Conservation (phyloP, 2,329 filamentous ascomycete genomes). For the Ceratocystis albifundus region DNA sequence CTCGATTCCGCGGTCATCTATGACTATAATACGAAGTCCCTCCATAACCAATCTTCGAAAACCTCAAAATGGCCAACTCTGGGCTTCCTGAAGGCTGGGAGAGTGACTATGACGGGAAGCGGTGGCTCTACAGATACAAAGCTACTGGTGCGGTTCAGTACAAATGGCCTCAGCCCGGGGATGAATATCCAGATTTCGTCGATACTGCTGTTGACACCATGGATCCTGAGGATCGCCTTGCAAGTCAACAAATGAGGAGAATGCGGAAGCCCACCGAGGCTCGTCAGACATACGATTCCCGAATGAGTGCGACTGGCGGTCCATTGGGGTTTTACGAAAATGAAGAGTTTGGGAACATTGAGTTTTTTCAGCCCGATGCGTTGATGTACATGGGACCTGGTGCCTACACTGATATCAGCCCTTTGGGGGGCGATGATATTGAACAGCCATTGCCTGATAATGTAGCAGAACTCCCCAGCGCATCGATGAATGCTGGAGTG, state of each 20-base stretch:
- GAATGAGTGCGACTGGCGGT: slow-evolving; percentile 25
- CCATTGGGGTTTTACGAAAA: slow-evolving; percentile 27
- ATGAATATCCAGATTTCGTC: slow-evolving; percentile 46
- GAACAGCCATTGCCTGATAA: slow-evolving; percentile 3
- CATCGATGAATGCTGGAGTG: background rate
- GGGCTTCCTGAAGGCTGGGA: slow-evolving; percentile 45
- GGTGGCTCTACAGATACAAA: slow-evolving; percentile 49
- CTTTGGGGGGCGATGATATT: slow-evolving; percentile 33
- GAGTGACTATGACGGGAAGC: slow-evolving; percentile 44
- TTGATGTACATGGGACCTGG: slow-evolving; percentile 44
- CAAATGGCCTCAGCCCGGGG: slow-evolving; percentile 45
- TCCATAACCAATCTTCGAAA: slow-evolving; percentile 21
- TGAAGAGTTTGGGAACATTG: slow-evolving; percentile 30
- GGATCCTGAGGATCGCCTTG: slow-evolving; percentile 43
- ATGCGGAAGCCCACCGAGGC: slow-evolving; percentile 24
- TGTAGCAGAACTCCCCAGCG: background rate
- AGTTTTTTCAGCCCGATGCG: slow-evolving; percentile 41
- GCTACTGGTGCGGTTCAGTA: slow-evolving; percentile 45
- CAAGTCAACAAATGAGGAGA: slow-evolving; percentile 39
- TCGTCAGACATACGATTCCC: slow-evolving; percentile 27
- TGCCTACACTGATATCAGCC: slow-evolving; percentile 37
- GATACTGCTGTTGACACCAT: slow-evolving; percentile 29
- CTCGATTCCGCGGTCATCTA: background rate
- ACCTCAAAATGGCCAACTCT: slow-evolving; percentile 29
- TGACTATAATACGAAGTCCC: background rate